phyloP scores from a whole-genome alignment of 225 moss, liverwort and hornwort species.

The Polytrichum formosum region DNA sequence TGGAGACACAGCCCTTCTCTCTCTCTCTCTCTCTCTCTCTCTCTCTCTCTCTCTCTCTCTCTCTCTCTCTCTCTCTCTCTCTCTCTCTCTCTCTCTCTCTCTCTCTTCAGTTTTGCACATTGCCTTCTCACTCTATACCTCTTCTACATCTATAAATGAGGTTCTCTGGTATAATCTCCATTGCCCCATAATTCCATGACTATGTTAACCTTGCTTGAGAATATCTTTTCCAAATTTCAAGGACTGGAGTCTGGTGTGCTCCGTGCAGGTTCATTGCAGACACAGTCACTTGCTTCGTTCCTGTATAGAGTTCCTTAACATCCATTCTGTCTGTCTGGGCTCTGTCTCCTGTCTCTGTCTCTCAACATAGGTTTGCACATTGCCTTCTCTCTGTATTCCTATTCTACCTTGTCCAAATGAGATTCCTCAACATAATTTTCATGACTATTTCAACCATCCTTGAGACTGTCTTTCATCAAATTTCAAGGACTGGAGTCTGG shows the following conservation, averaged over 20 bases:
- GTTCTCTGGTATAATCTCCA: not conserved
- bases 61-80: not conserved
- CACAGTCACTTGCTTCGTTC: not conserved
- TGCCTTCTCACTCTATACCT: not conserved
- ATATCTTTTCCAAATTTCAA: too few relatives aligned
- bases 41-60: not conserved
- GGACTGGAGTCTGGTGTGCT: too few relatives aligned
- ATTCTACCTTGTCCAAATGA: not conserved
- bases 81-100: not conserved
- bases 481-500: too few relatives aligned
- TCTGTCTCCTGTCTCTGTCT: not conserved
- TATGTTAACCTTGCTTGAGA: too few relatives aligned
- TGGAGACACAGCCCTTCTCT: too few relatives aligned
- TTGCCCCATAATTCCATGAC: too few relatives aligned
- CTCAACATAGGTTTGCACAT: not conserved
- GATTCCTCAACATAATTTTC: not conserved
- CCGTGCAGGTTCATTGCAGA: too few relatives aligned
- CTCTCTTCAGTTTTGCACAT: not conserved
- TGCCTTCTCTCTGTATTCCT: not conserved
- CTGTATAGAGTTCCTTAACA: not conserved
- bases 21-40: not conserved
- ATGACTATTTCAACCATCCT: too few relatives aligned
- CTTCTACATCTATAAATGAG: not conserved
- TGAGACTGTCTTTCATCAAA: too few relatives aligned
- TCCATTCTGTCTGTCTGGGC: too few relatives aligned